Conservation (phyloP, 2,329 filamentous ascomycete genomes). For the Sporothrix mexicana region DNA sequence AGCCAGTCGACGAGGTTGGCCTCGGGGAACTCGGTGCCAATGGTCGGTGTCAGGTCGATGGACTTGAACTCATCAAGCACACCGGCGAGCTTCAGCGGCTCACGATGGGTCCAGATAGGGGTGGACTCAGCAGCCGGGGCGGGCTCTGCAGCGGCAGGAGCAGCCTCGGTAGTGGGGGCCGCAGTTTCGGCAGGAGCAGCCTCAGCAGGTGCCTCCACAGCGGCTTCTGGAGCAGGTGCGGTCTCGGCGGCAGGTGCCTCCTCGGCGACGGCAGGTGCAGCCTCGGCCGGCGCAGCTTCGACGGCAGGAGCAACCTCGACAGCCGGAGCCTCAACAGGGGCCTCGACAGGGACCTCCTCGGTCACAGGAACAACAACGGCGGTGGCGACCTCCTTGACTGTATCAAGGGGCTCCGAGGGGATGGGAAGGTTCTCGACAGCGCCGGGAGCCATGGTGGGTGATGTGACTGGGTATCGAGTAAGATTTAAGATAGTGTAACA, state of each 20-base stretch:
- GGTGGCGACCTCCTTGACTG: conserved; percentile 29
- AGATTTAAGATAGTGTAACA: no score
- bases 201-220: not conserved
- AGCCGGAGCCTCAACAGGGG: not conserved
- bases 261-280: not conserved
- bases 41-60: conserved; percentile 66
- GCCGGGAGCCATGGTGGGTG: conserved; percentile 38
- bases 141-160: not conserved
- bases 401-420: conserved; percentile 9
- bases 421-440: conserved; percentile 38
- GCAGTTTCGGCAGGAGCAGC: not conserved
- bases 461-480: not conserved
- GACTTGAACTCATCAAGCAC: conserved; percentile 58
- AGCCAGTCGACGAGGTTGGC: conserved; percentile 66
- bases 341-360: not conserved
- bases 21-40: conserved; percentile 66
- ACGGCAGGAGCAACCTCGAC: not conserved
- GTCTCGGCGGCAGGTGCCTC: not conserved
- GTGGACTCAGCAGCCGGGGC: conserved; percentile 1
- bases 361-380: not conserved
- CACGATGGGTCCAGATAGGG: conserved; percentile 32
- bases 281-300: not conserved
- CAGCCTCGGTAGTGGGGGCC: not conserved
- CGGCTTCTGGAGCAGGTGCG: not conserved
- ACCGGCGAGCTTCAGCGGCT: conserved; percentile 57